Conservation (phyloP, 176 grass and related monocot genomes). For the Echinochloa phyllopogon region DNA sequence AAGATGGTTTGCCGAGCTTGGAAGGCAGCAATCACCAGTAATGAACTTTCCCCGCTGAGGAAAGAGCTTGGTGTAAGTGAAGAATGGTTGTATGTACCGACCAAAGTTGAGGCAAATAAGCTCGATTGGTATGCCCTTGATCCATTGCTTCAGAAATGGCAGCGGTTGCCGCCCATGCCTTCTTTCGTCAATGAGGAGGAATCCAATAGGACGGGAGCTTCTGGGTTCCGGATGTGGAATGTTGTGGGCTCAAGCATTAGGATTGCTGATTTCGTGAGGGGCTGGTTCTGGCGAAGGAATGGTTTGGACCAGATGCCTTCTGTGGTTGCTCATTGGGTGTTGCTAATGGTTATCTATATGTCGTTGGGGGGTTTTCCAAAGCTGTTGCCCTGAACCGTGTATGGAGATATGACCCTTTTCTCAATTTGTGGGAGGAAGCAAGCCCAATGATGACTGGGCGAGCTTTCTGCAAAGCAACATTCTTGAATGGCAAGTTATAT, state of each 20-base stretch:
- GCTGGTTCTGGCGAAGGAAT: conserved; percentile 62
- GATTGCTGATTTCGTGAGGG: conserved; percentile 76
- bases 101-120: conserved; percentile 66
- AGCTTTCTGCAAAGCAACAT: conserved; percentile 86
- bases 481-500: conserved; percentile 81
- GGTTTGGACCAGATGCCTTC: conserved; percentile 62
- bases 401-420: conserved; percentile 74
- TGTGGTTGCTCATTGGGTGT: conserved; percentile 69
- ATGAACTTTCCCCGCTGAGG: conserved; percentile 67
- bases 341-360: conserved; percentile 76
- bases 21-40: conserved; percentile 59
- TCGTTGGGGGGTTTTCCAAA: conserved; percentile 80
- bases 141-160: conserved; percentile 64
- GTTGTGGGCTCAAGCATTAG: conserved; percentile 78
- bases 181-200: conserved; percentile 63
- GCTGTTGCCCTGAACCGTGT: conserved; percentile 66
- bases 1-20: conserved; percentile 75
- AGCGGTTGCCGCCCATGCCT: conserved; percentile 74
- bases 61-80: conserved; percentile 71
- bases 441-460: conserved; percentile 72
- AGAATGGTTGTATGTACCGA: conserved; percentile 87
- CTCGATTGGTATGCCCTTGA: conserved; percentile 75
- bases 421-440: conserved; percentile 78
- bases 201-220: conserved; percentile 40
- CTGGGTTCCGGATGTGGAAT: conserved; percentile 61